Base-by-base conservation (phyloP, 176 grass and related monocot genomes). In the Carex littledalei region DNA sequence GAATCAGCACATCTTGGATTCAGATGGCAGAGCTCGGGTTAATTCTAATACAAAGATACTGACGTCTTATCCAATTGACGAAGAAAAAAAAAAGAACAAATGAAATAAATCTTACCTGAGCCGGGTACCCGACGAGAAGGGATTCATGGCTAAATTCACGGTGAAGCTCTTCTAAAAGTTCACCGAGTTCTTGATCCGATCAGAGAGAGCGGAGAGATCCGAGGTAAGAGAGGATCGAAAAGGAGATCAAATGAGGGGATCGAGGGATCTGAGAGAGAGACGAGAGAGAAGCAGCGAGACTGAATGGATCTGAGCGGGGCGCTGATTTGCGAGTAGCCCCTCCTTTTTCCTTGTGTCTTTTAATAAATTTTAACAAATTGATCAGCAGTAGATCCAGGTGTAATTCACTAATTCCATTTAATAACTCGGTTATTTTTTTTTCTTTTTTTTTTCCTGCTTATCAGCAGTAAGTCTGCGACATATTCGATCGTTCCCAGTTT, bases 81-180 rank as follows among this genome's bases (percentile, higher is more conserved):
- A 43, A 13, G n/a, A 45, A 37, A 16, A 21, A 1, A 1, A 17
- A 64, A 43, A 13, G 53, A 15, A 26, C 34, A 88, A 14, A 21
- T 32, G 80, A 75, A 73, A 83, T 82, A 75, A 73, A 85, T 84
- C 92, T 86, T 45, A 98, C 95, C 95, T 90, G 86, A 98, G 91
- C 79, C 93, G 95, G 22, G 95, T 98, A 66, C 93, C 95, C 60
- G 95, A 93, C 24, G 95, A 98, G 93, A 95, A 98, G 88, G 95
- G 95, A 85, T 98, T 98, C 86, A 98, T 93, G 76, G 95, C 71
- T 79, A 90, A 88, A 89, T 91, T 89, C 88, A 86, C 64, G 77
- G 91, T 59, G 80, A 89, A 80, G 59, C 85, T 86, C 86, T 85
- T 84, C 80, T 32, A 62, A 11, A n/a, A 59, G 63, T 89, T 75